phyloP scores from a whole-genome alignment of 2,329 filamentous ascomycete genomes.

The Dothidotthia symphoricarpi region DNA sequence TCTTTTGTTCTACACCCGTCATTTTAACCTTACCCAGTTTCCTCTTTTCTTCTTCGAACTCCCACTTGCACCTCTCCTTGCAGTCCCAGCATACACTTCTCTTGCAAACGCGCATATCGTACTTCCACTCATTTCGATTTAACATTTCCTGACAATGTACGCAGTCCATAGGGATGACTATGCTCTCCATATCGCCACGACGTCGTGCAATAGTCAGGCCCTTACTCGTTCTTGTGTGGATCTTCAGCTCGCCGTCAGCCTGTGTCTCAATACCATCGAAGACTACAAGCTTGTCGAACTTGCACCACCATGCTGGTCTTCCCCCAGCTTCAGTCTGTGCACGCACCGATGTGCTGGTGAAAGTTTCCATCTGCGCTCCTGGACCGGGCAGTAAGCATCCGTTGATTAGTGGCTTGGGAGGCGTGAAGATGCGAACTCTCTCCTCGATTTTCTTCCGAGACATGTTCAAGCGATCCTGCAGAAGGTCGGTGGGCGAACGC shows the following conservation, averaged over 20 bases:
- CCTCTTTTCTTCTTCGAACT: slow-evolving; percentile 19
- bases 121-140: slow-evolving; percentile 36
- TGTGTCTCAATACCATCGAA: slow-evolving; percentile 29
- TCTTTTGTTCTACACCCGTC: slow-evolving; percentile 5
- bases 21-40: not conserved
- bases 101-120: slow-evolving; percentile 35
- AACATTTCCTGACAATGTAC: slow-evolving; percentile 37
- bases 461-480: slow-evolving; percentile 31
- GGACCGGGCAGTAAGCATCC: slow-evolving; percentile 35
- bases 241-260: slow-evolving; percentile 12
- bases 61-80: slow-evolving; percentile 35
- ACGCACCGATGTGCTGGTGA: slow-evolving; percentile 29
- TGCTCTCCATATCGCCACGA: slow-evolving; percentile 28
- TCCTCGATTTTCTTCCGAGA: slow-evolving; percentile 20
- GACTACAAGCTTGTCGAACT: slow-evolving; percentile 34
- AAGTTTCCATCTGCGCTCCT: slow-evolving; percentile 16
- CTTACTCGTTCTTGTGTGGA: slow-evolving; percentile 30
- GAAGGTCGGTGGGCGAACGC: slow-evolving; percentile 33
- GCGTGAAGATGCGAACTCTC: slow-evolving; percentile 26
- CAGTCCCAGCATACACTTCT: slow-evolving; percentile 38
- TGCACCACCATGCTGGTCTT: slow-evolving; percentile 39
- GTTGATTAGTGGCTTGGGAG: slow-evolving; percentile 23
- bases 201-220: slow-evolving; percentile 32
- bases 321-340: slow-evolving; percentile 23
- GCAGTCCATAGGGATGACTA: slow-evolving; percentile 34